Evolutionary conservation across 2,329 filamentous ascomycete genomes (phyloP).

Genomic region (Colletotrichum sp.): DNA sequence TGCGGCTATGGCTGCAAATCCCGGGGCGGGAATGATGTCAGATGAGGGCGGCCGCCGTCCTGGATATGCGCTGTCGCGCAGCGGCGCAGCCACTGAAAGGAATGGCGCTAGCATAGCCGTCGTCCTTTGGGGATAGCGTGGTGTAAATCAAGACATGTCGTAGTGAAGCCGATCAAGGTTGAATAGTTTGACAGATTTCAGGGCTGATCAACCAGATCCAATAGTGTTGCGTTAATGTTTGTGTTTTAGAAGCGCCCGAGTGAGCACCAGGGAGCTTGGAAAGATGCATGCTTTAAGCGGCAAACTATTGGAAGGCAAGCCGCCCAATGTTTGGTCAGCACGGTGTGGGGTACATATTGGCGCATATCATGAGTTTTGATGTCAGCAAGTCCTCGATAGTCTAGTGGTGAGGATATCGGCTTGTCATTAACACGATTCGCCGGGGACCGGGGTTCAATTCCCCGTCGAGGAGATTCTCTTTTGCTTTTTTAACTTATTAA

Average conservation of each 20-base stretch:
- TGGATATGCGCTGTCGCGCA: not conserved
- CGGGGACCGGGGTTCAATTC: constrained; percentile 3
- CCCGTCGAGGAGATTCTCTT: not conserved
- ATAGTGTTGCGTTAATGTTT: not conserved
- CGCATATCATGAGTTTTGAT: fast-evolving
- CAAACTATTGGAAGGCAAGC: not conserved
- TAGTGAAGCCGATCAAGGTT: not conserved
- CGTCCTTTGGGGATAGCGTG: not conserved
- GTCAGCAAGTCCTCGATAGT: not conserved
- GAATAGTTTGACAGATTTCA: not conserved
- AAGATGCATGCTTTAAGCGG: not conserved
- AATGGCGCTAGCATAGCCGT: not conserved
- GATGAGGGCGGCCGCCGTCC: not conserved
- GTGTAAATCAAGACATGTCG: not conserved
- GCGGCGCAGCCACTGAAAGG: not conserved
- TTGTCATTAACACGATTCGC: not conserved
- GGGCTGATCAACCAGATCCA: not conserved
- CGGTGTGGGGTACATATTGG: not conserved
- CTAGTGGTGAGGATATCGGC: constrained; percentile 6
- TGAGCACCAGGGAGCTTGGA: not conserved
- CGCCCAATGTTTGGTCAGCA: not conserved
- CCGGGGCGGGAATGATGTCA: not conserved
- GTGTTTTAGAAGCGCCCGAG: not conserved
- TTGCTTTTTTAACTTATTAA: not conserved
- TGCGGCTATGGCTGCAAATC: not conserved